phyloP scores from a whole-genome alignment of 768 basidiomycete species.

The Tricholoma matsutake region DNA sequence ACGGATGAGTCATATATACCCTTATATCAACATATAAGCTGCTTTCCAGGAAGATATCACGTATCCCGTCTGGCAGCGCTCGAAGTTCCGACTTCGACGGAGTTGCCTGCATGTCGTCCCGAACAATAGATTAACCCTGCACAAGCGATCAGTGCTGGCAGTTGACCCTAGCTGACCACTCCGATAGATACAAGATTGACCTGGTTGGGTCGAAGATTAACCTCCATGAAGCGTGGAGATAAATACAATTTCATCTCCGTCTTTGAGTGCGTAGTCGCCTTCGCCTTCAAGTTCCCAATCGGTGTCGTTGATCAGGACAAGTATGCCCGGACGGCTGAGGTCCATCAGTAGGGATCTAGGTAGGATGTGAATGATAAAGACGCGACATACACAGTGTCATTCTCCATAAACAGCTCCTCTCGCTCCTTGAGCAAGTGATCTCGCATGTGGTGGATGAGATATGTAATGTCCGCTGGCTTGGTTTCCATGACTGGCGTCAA shows the following conservation, averaged over 20 bases:
- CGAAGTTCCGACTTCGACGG: too few relatives aligned
- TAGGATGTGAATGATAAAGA: not conserved
- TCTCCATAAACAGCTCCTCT: conserved; percentile 86
- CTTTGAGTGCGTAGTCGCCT: conserved; percentile 73
- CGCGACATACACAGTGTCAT: conserved; percentile 72
- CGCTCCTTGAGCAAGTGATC: conserved; percentile 79
- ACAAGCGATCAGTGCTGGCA: too few relatives aligned
- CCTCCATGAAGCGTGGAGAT: conserved; percentile 97
- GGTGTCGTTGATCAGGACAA: conserved; percentile 95
- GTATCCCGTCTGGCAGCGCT: too few relatives aligned
- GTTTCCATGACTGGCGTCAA: conserved; percentile 15
- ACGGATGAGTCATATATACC: too few relatives aligned
- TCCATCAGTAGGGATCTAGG: not conserved
- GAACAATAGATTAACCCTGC: too few relatives aligned
- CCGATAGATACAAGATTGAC: not conserved
- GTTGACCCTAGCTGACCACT: not conserved
- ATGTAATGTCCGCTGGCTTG: conserved; percentile 61
- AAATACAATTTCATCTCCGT: conserved; percentile 89
- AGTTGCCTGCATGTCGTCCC: too few relatives aligned
- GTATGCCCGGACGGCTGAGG: conserved; percentile 87
- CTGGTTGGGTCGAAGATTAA: conserved; percentile 25
- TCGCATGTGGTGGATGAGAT: conserved; percentile 76
- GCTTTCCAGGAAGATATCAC: too few relatives aligned
- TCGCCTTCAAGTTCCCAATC: conserved; percentile 99
- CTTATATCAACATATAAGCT: too few relatives aligned